These are phyloP conservation scores for Didymella pinodella DNA, from an alignment of 2,329 filamentous ascomycete genomes.

Conservation along the genomic window DNA sequence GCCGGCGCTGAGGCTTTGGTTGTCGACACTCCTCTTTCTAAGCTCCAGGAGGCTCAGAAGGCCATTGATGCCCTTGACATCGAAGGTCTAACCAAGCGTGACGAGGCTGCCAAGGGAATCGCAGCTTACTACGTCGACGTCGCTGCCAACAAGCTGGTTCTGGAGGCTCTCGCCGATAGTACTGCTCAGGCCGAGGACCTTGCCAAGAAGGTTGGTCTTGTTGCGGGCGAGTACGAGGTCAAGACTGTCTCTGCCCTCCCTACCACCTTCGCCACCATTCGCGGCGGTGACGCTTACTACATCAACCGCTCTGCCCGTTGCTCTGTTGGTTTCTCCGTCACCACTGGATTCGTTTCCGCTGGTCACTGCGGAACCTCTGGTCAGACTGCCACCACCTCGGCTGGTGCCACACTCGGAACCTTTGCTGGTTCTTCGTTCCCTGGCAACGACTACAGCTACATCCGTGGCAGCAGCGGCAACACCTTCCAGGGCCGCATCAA, in stretches of 20 bases:
- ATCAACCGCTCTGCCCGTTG: slow-evolving; percentile 48
- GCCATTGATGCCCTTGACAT: slow-evolving; percentile 52
- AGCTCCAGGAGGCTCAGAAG: slow-evolving; percentile 49
- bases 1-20: slow-evolving; percentile 50
- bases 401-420: slow-evolving; percentile 46
- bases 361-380: slow-evolving; percentile 53
- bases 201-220: slow-evolving; percentile 51
- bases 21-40: slow-evolving; percentile 49
- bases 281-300: slow-evolving; percentile 52
- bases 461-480: slow-evolving; percentile 49
- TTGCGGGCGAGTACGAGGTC: slow-evolving; percentile 51
- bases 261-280: slow-evolving; percentile 48
- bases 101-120: slow-evolving; percentile 34
- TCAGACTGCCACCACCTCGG: slow-evolving; percentile 42
- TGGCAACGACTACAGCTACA: slow-evolving; percentile 52
- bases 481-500: slow-evolving; percentile 39
- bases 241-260: slow-evolving; percentile 46
- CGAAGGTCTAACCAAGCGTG: slow-evolving; percentile 33
- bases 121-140: slow-evolving; percentile 54
- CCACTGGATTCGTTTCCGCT: slow-evolving; percentile 53
- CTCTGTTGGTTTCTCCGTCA: slow-evolving; percentile 55
- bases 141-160: slow-evolving; percentile 52
- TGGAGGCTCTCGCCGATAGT: slow-evolving; percentile 51
- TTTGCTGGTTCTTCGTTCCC: slow-evolving; percentile 53
- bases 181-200: slow-evolving; percentile 48